Evolutionary conservation across 768 basidiomycete genomes (phyloP).

Genomic region (Udeniomyces megalosporus): DNA sequence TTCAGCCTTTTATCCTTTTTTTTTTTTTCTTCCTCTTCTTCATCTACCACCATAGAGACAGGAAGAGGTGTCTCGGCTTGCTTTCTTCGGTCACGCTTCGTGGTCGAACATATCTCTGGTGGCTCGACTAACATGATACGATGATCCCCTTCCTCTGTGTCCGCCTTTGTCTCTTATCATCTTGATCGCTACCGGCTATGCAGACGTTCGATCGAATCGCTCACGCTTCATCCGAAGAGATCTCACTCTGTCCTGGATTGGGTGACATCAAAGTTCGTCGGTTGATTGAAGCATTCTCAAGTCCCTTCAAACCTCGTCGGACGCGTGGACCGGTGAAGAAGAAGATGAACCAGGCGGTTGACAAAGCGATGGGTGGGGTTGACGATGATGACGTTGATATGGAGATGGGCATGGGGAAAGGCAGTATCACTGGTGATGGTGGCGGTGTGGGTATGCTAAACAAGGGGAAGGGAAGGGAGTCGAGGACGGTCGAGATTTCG

Average conservation of each 20-base stretch:
- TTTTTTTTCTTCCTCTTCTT: neutral
- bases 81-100: neutral
- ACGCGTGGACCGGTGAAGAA: neutral
- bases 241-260: constrained; percentile 76
- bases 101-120: neutral
- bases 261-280: constrained; percentile 87
- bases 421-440: too few relatives aligned
- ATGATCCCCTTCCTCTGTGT: too few relatives aligned
- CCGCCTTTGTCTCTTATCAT: too few relatives aligned
- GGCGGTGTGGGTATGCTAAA: too few relatives aligned
- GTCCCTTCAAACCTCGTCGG: neutral
- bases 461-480: neutral
- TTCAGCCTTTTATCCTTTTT: constrained; percentile 11
- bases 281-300: constrained; percentile 71
- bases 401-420: neutral
- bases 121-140: too few relatives aligned
- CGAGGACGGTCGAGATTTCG: too few relatives aligned
- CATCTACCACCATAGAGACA: neutral
- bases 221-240: constrained; percentile 49
- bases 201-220: constrained; percentile 79
- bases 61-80: neutral
- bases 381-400: neutral
- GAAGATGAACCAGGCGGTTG: neutral
- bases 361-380: neutral
- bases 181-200: neutral